phyloP scores from a whole-genome alignment of 2,329 filamentous ascomycete genomes.

The Thelonectria rubi region DNA sequence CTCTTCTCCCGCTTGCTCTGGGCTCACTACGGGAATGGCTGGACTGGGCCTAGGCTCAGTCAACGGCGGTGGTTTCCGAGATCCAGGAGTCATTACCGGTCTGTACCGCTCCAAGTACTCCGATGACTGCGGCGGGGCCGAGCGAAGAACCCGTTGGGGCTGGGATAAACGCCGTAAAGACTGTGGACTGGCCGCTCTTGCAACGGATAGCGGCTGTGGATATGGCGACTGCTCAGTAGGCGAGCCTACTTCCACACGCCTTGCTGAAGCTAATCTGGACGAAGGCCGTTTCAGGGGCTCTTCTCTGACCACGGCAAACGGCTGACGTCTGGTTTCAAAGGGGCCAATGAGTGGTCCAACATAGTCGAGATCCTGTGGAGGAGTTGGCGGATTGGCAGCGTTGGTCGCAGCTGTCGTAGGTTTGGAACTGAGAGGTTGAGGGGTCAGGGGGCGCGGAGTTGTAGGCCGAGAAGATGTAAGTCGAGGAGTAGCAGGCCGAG shows the following conservation, averaged over 20 bases:
- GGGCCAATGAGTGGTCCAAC: background rate
- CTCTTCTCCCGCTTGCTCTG: slow-evolving; percentile 21
- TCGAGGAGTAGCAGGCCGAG: background rate
- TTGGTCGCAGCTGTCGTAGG: slow-evolving; percentile 4
- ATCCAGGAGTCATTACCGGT: slow-evolving; percentile 25
- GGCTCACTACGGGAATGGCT: slow-evolving; percentile 12
- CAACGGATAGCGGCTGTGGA: slow-evolving; percentile 29
- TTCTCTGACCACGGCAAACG: slow-evolving; percentile 44
- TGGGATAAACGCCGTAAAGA: slow-evolving; percentile 31
- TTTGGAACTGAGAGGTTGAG: background rate
- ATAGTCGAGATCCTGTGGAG: slow-evolving; percentile 12
- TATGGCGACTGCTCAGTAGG: slow-evolving; percentile 33
- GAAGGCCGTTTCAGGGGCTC: slow-evolving; percentile 54
- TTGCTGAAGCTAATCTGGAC: slow-evolving; percentile 42
- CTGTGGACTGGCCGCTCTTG: slow-evolving; percentile 28
- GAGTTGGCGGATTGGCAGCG: slow-evolving; percentile 6
- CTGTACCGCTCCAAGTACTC: slow-evolving; percentile 49
- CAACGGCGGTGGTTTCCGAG: background rate
- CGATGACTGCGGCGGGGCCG: slow-evolving; percentile 40
- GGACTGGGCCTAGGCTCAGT: background rate
- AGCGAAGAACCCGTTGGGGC: slow-evolving; percentile 20
- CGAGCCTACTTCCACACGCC: slow-evolving; percentile 35
- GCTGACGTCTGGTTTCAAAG: slow-evolving; percentile 27
- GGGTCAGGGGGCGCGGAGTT: background rate
- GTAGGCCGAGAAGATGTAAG: slow-evolving; percentile 5